Conservation (phyloP, 192 early-diverging fungal genomes). For the Pilobolus umbonatus region DNA sequence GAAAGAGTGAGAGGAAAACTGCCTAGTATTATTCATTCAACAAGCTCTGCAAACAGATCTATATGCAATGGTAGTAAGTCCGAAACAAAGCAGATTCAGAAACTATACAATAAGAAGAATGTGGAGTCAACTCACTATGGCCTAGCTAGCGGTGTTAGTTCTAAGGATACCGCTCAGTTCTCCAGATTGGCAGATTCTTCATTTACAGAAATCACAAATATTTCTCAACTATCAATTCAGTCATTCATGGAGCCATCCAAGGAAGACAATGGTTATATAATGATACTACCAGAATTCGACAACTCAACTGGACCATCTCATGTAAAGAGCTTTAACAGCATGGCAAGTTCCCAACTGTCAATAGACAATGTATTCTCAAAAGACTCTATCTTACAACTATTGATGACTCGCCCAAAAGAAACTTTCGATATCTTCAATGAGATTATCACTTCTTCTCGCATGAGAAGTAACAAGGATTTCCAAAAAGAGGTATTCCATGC, state of each 20-base stretch:
- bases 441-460: not conserved
- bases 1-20: not conserved
- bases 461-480: not conserved
- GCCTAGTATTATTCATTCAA: too few species aligned
- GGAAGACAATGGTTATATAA: conserved; percentile 2
- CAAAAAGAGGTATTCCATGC: conserved; percentile 13
- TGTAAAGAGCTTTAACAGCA: not conserved
- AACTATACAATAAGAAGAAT: not conserved
- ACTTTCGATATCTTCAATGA: conserved; percentile 9
- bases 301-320: not conserved
- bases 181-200: conserved; percentile 2
- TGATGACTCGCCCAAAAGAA: not conserved
- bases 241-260: not conserved
- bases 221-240: conserved; percentile 2
- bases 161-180: not conserved
- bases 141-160: conserved; percentile 10
- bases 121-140: not conserved
- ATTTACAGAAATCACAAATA: conserved; percentile 3
- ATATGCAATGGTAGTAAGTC: too few species aligned
- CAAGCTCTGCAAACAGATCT: too few species aligned
- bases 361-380: not conserved
- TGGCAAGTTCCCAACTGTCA: not conserved
- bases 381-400: not conserved
- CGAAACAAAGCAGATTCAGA: too few species aligned
- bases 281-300: not conserved